Base-by-base conservation (phyloP, 2,329 filamentous ascomycete species). In the Penicillium freii region DNA sequence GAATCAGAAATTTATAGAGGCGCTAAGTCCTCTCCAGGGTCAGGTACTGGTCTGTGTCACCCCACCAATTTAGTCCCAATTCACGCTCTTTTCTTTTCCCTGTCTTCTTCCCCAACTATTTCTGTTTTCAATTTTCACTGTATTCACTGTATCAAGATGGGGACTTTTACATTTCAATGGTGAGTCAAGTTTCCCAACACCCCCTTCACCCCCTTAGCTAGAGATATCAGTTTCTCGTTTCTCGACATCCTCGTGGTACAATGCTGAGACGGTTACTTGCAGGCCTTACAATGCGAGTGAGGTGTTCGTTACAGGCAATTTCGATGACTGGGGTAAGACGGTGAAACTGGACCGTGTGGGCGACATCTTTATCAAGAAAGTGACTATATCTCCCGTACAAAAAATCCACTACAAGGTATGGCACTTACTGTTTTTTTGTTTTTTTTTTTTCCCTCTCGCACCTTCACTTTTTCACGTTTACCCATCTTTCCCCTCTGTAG, bases 391-490 rank as follows among this genome's bases (percentile, higher is more conserved):
- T 49, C 78, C 80, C 17, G 78, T 80, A 48, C 80, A 87, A 62
- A 96, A 94, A 79, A 88, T 96, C 66, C 87, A 88, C 72, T 99
- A 97, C 86, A 99, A 99, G 91, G 93, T 96, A 80, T 64, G 83
- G 36, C 4, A 69, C 55, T 50, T 25, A 54, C 38, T 47, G 13
- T 29, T 43, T 33, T 47, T 39, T n/a, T n/a, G n/a, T n/a, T n/a
- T n/a, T 47, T n/a, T 29, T 43, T 33, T 43, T 39, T 61, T 25
- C n/a, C 13, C 13, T 23, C 51, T 39, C 39, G 33, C 29, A 46
- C 25, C 21, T 55, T 52, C 31, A 33, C 15, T 34, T 51, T 51
- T 53, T 34, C 8, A n/a, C 13, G 46, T 51, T 39, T 29, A 25
- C 25, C 27, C 52, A 45, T 33, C 31, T 33, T 34, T 34, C 33